phyloP scores from a whole-genome alignment of 2,329 filamentous ascomycete genomes.

The Trichoderma sp. region DNA sequence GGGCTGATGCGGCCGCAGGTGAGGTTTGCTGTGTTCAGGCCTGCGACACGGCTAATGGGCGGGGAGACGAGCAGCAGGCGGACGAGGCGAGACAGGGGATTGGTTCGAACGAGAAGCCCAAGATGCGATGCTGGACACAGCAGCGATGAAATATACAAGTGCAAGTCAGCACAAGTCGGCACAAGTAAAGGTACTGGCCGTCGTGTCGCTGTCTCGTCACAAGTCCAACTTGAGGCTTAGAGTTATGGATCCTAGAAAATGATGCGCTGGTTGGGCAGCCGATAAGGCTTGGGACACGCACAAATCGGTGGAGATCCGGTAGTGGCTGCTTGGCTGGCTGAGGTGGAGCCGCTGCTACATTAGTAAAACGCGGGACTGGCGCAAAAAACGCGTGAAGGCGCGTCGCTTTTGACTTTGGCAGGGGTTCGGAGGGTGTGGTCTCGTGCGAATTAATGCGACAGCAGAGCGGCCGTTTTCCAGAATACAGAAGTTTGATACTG shows the following conservation, averaged over 20 bases:
- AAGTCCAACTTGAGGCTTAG: not conserved
- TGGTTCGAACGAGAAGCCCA: not conserved
- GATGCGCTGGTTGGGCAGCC: constrained; percentile 19
- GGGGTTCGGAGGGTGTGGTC: not conserved
- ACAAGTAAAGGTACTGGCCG: not conserved
- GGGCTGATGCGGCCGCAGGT: constrained; percentile 11
- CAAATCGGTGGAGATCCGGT: constrained; percentile 10
- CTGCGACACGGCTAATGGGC: constrained; percentile 6
- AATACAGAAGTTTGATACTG: not conserved
- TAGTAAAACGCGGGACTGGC: constrained; percentile 13
- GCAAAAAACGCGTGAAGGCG: constrained; percentile 16
- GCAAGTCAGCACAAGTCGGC: not conserved
- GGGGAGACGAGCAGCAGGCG: not conserved
- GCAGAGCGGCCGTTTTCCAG: not conserved
- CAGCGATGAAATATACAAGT: not conserved
- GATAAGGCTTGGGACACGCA: constrained; percentile 21
- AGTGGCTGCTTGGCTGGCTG: constrained; percentile 18
- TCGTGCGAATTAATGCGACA: not conserved
- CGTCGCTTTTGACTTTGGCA: constrained; percentile 19
- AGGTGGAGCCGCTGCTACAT: constrained; percentile 2
- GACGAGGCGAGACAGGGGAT: not conserved
- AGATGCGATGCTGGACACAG: not conserved
- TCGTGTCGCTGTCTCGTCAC: not conserved
- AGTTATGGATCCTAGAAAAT: not conserved
- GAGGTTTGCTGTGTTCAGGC: not conserved